These are phyloP conservation scores for Trichoderma arundinaceum DNA, from an alignment of 2,329 filamentous ascomycete species.

Conservation along the genomic window DNA sequence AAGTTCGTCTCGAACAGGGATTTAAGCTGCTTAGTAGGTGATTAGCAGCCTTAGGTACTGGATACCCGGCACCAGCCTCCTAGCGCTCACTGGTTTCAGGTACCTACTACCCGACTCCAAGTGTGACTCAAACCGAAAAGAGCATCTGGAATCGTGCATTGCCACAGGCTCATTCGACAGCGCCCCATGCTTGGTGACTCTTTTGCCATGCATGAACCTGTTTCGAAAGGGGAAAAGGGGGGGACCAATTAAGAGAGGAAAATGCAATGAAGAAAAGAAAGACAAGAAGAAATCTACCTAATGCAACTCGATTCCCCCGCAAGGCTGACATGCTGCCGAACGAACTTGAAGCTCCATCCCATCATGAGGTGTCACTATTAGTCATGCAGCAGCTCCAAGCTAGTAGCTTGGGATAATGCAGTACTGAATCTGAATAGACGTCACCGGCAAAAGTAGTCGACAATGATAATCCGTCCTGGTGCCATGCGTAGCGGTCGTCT, in stretches of 20 bases:
- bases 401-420: too few relatives aligned
- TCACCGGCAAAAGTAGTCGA: background rate
- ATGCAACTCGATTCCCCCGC: background rate
- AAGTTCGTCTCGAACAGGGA: too few relatives aligned
- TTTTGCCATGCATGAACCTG: background rate
- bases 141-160: constrained; percentile 24
- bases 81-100: too few relatives aligned
- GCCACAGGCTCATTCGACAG: too few relatives aligned
- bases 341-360: too few relatives aligned
- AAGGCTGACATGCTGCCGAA: background rate
- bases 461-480: background rate
- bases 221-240: background rate
- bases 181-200: background rate
- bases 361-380: background rate
- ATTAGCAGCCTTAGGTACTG: too few relatives aligned
- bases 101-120: too few relatives aligned
- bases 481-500: constrained; percentile 8
- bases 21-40: too few relatives aligned
- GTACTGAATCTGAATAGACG: background rate
- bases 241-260: too few relatives aligned
- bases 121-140: constrained; percentile 12
- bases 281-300: background rate
- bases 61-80: too few relatives aligned
- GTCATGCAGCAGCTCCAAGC: background rate
- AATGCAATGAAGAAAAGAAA: background rate